Evolutionary conservation across 1,139 yeast genomes (phyloP).

Genomic region (Geotrichum reessii): DNA sequence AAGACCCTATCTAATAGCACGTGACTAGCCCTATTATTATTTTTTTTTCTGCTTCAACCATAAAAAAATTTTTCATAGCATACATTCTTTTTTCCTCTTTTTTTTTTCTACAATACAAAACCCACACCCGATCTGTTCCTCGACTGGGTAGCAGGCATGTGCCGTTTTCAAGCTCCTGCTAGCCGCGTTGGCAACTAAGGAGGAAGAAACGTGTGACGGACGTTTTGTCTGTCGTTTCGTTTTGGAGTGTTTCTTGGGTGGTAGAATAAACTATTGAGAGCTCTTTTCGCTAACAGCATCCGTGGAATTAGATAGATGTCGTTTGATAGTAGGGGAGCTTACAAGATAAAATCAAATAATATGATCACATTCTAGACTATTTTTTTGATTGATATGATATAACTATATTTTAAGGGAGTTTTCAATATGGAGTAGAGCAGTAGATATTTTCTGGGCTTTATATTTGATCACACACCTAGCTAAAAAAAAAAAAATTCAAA

Average conservation of each 20-base stretch:
- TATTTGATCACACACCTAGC: no score
- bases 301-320: conserved; percentile 18
- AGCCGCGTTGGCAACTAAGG: background rate
- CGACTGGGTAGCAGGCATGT: background rate
- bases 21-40: no score
- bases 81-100: no score
- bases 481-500: no score
- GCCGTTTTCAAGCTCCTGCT: background rate
- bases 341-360: background rate
- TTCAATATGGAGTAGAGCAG: no score
- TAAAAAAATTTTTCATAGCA: no score
- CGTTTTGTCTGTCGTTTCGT: background rate
- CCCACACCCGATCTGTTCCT: background rate
- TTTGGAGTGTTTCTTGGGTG: conserved; percentile 18
- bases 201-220: background rate
- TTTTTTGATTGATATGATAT: no score
- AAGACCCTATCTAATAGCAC: no score
- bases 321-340: conserved; percentile 27
- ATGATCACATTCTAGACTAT: no score
- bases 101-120: background rate
- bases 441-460: no score
- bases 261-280: conserved; percentile 14
- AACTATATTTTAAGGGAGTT: no score
- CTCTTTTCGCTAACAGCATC: conserved; percentile 26
- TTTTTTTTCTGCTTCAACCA: no score